phyloP scores from a whole-genome alignment of 2,329 filamentous ascomycete genomes.

The Cladophialophora carrionii region DNA sequence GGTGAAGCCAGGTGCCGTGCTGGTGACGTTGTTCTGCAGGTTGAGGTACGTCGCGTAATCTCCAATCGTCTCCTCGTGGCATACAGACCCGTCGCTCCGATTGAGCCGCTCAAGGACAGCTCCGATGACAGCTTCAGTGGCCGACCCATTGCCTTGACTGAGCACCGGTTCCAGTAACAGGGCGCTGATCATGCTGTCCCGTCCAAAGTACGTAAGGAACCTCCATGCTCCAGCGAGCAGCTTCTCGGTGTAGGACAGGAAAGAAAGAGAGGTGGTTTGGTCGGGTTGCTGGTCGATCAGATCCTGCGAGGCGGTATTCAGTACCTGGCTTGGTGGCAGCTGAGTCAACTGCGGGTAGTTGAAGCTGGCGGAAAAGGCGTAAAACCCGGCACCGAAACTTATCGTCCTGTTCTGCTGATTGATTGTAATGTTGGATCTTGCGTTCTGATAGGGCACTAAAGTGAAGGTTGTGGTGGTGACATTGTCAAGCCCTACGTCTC shows the following conservation, averaged over 20 bases:
- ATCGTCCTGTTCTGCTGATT: slow-evolving; percentile 51
- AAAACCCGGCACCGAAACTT: slow-evolving; percentile 57
- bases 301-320: slow-evolving; percentile 53
- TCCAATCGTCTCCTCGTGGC: slow-evolving; percentile 67
- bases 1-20: slow-evolving; percentile 58
- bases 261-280: slow-evolving; percentile 60
- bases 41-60: slow-evolving; percentile 68
- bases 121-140: slow-evolving; percentile 64
- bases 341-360: slow-evolving; percentile 66
- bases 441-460: slow-evolving; percentile 47
- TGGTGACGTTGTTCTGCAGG: slow-evolving; percentile 56
- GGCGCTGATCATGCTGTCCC: slow-evolving; percentile 65
- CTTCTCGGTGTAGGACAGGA: slow-evolving; percentile 66
- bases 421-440: slow-evolving; percentile 40
- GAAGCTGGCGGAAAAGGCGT: slow-evolving; percentile 62
- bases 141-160: slow-evolving; percentile 58
- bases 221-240: slow-evolving; percentile 67
- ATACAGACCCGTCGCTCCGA: slow-evolving; percentile 62
- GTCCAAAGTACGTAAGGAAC: slow-evolving; percentile 69
- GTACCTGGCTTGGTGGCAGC: slow-evolving; percentile 54
- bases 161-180: slow-evolving; percentile 63
- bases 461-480: slow-evolving; percentile 59
- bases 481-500: slow-evolving; percentile 57
- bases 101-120: slow-evolving; percentile 66
- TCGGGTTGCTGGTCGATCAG: slow-evolving; percentile 53